Percentiles rank a stretch among this genome's conserved stretches.
phyloP scores from a whole-genome alignment of 2,329 filamentous ascomycete species.

The Macrophomina tecta region DNA sequence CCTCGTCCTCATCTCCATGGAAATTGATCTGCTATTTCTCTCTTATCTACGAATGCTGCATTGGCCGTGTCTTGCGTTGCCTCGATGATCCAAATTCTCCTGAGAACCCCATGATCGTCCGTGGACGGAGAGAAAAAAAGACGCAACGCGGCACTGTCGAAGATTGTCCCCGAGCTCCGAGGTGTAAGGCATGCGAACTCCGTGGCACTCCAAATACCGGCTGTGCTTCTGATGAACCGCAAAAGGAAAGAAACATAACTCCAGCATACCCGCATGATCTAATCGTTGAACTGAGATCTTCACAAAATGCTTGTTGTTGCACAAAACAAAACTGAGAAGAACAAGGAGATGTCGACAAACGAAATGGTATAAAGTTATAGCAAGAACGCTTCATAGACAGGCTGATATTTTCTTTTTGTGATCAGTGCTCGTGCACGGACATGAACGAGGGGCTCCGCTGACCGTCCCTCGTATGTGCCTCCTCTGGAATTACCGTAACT shows the following conservation, averaged over 20 bases:
- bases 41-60: constrained; percentile 6
- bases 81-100: constrained; percentile 10
- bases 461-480: constrained; percentile 9
- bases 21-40: constrained; percentile 10
- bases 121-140: neutral
- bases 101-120: neutral
- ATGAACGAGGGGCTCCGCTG: neutral
- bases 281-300: constrained; percentile 15
- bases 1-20: neutral
- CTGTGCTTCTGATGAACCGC: neutral
- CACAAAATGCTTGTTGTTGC: neutral
- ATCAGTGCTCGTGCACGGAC: neutral
- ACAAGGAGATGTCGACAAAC: neutral
- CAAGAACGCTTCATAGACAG: neutral
- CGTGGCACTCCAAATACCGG: neutral
- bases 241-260: constrained; percentile 4
- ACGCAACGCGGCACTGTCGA: neutral
- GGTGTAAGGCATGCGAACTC: neutral
- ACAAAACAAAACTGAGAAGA: constrained; percentile 2
- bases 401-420: neutral
- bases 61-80: constrained; percentile 3
- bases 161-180: neutral
- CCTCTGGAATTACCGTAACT: neutral
- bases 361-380: neutral
- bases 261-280: neutral